Evolutionary conservation across 2,329 filamentous ascomycete species (phyloP).

Genomic region (Fusarium sarcochroum): DNA sequence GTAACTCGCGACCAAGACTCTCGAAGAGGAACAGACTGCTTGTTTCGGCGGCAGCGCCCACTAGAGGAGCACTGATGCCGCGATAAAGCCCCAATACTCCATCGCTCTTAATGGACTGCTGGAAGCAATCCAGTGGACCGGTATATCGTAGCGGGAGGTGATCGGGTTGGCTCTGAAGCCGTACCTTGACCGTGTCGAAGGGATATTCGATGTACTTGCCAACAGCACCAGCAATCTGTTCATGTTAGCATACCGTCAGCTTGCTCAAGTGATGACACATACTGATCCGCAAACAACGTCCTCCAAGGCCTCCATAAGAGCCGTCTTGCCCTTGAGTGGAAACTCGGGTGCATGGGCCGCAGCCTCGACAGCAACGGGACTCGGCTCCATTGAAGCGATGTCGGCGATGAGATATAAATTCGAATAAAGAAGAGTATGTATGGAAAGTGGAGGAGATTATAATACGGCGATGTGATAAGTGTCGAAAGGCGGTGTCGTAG

Average conservation of each 20-base stretch:
- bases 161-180: conserved; percentile 94
- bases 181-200: conserved; percentile 98
- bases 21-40: conserved; percentile 96
- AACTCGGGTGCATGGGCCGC: conserved; percentile 46
- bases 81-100: conserved; percentile 89
- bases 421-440: not conserved
- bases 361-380: conserved; percentile 49
- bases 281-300: conserved; percentile 92
- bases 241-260: conserved; percentile 4
- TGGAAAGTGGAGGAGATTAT: not conserved
- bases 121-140: conserved; percentile 93
- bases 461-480: not conserved
- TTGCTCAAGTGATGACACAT: conserved; percentile 52
- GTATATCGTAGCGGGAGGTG: conserved; percentile 84
- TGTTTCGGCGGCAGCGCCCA: conserved; percentile 92
- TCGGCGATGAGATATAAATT: conserved; percentile 1
- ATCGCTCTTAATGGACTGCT: conserved; percentile 83
- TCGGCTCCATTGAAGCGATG: conserved; percentile 49
- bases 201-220: conserved; percentile 99
- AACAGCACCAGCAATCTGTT: conserved; percentile 82
- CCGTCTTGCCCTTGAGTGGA: conserved; percentile 55
- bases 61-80: conserved; percentile 90
- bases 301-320: conserved; percentile 78
- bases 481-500: conserved; percentile 15
- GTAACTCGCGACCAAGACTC: conserved; percentile 76